phyloP scores from a whole-genome alignment of 495 filamentous ascomycete species.

The Echria macrotheca region DNA sequence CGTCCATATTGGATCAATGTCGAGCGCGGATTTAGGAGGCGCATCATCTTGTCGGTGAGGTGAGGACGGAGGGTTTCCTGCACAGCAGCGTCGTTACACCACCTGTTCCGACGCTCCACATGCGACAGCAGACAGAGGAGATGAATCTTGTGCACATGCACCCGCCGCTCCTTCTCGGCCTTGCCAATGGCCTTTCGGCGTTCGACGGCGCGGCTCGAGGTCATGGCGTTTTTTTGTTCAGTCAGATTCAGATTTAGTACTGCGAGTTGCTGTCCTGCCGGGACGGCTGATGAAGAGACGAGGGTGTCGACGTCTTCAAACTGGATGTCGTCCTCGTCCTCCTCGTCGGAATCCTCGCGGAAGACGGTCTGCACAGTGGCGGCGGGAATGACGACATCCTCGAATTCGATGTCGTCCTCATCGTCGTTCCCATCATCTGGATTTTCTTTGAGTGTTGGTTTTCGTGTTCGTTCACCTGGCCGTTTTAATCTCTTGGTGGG shows the following conservation, averaged over 20 bases:
- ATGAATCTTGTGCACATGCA: constrained; percentile 82
- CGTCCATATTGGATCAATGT: constrained; percentile 62
- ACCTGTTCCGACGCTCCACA: constrained; percentile 67
- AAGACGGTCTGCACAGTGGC: constrained; percentile 5
- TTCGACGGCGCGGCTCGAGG: constrained; percentile 26
- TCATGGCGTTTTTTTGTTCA: constrained; percentile 35
- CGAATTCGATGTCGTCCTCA: neutral
- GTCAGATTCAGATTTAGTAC: constrained; percentile 55
- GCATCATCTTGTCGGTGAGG: constrained; percentile 54
- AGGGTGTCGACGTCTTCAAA: constrained; percentile 38
- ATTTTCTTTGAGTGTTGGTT: neutral
- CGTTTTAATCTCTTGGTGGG: constrained; percentile 1
- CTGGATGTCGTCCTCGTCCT: constrained; percentile 28
- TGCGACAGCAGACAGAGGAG: constrained; percentile 75
- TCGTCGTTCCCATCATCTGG: neutral
- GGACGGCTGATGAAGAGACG: constrained; percentile 13
- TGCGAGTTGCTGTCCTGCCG: constrained; percentile 38
- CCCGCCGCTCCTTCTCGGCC: constrained; percentile 62
- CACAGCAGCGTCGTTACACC: constrained; percentile 75
- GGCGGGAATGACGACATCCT: constrained; percentile 1
- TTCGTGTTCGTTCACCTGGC: constrained; percentile 9
- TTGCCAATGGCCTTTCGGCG: constrained; percentile 59
- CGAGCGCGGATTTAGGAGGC: constrained; percentile 58
- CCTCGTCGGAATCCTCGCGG: constrained; percentile 20
- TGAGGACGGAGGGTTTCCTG: constrained; percentile 57